These are phyloP conservation scores for Pleurotus citrinopileatus DNA, from an alignment of 768 basidiomycete genomes.

Conservation along the genomic window DNA sequence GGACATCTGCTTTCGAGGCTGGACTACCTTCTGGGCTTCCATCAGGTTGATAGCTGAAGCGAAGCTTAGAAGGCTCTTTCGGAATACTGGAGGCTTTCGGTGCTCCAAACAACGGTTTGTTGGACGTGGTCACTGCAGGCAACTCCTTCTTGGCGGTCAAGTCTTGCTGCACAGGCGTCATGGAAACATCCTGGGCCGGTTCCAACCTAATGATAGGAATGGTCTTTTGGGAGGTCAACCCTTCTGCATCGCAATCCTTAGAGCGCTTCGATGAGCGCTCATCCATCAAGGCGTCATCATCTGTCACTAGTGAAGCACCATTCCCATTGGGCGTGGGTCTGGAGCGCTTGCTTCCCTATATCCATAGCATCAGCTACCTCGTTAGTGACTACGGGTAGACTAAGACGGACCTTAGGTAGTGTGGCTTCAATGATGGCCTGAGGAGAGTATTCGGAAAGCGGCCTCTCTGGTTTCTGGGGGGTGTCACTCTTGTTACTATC, in stretches of 20 bases:
- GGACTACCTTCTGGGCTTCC: not conserved
- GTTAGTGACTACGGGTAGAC: not conserved
- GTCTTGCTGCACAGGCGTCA: slow-evolving; percentile 13
- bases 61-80: slow-evolving; percentile 76
- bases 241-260: slow-evolving; percentile 6
- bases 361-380: slow-evolving; percentile 11
- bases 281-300: slow-evolving; percentile 15
- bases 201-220: slow-evolving; percentile 26
- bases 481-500: slow-evolving; percentile 16
- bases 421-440: slow-evolving; percentile 79
- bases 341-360: slow-evolving; percentile 74
- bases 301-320: not conserved
- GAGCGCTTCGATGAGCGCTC: slow-evolving; percentile 11
- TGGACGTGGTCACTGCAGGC: slow-evolving; percentile 7
- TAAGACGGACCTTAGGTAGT: slow-evolving; percentile 56
- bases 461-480: slow-evolving; percentile 23
- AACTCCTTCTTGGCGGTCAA: slow-evolving; percentile 17
- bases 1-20: slow-evolving; percentile 8
- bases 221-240: not conserved
- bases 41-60: slow-evolving; percentile 68
- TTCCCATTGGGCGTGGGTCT: slow-evolving; percentile 38
- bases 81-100: slow-evolving; percentile 54
- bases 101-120: slow-evolving; percentile 23
- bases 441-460: slow-evolving; percentile 37
- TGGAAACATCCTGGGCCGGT: slow-evolving; percentile 28